Conservation (phyloP, 2,329 filamentous ascomycete genomes). For the Zopfia rhizophila region DNA sequence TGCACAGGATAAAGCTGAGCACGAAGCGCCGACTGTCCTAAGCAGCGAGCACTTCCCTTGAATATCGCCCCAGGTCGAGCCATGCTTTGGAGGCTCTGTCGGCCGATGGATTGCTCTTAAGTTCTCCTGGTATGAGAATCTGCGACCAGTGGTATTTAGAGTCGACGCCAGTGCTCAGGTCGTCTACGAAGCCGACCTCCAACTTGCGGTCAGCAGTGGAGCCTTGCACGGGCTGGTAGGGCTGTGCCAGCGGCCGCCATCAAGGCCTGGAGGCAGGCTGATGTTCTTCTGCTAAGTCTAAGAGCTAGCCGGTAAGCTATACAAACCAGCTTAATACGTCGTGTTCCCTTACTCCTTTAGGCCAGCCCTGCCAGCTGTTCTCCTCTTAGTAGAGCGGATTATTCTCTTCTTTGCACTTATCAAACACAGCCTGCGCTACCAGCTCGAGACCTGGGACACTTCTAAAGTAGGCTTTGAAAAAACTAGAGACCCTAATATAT, state of each 20-base stretch:
- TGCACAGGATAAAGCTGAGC: constrained; percentile 61
- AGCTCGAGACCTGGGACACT: too few relatives aligned
- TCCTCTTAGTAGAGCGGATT: constrained; percentile 30
- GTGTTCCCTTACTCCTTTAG: constrained; percentile 28
- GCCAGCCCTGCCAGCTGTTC: constrained; percentile 33
- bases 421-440: too few relatives aligned
- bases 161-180: constrained; percentile 24
- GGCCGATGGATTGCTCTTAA: constrained; percentile 59
- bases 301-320: constrained; percentile 26
- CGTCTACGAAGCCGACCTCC: constrained; percentile 36
- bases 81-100: constrained; percentile 48
- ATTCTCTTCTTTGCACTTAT: constrained; percentile 32
- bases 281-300: constrained; percentile 27
- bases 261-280: constrained; percentile 16
- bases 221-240: constrained; percentile 31
- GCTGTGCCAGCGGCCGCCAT: constrained; percentile 29
- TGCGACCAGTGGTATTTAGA: constrained; percentile 50
- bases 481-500: too few relatives aligned
- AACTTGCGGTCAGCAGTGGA: constrained; percentile 36
- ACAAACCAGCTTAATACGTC: constrained; percentile 35
- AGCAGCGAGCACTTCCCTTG: constrained; percentile 55
- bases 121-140: constrained; percentile 58
- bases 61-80: constrained; percentile 56
- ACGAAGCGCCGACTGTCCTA: constrained; percentile 50
- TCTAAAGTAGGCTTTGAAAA: too few relatives aligned